Conservation (phyloP, 2,329 filamentous ascomycete species). For the Colletotrichum simmondsii region DNA sequence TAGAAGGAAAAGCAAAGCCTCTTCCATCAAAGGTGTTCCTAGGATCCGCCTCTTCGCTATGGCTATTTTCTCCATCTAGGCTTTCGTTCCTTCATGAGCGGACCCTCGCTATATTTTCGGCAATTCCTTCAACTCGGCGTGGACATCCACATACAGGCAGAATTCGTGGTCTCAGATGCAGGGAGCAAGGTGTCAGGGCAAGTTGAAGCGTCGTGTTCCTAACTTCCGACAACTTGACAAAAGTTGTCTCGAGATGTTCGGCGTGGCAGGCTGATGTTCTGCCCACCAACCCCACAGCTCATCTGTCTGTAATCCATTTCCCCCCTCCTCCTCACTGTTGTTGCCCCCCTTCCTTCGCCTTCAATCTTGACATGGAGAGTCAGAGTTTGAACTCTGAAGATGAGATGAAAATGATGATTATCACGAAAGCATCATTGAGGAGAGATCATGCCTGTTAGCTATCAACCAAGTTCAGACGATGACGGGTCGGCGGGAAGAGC, state of each 20-base stretch:
- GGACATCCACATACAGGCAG: not conserved
- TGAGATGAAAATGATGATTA: not conserved
- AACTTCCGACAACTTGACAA: not conserved
- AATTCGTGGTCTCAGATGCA: not conserved
- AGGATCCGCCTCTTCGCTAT: not conserved
- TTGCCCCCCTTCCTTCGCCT: not conserved
- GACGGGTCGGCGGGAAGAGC: not conserved
- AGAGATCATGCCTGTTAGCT: slow-evolving; percentile 2
- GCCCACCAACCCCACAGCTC: not conserved
- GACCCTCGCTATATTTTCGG: not conserved
- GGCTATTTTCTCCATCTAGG: not conserved
- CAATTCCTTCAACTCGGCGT: not conserved
- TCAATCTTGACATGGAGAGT: not conserved
- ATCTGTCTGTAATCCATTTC: not conserved
- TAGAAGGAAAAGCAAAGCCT: not conserved
- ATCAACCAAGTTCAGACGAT: not conserved
- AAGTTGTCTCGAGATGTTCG: not conserved
- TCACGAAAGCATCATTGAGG: not conserved
- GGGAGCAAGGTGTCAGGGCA: not conserved
- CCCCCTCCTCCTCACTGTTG: not conserved
- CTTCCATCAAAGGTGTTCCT: not conserved
- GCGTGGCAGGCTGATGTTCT: not conserved
- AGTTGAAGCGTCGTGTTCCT: not conserved
- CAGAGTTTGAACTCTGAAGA: not conserved
- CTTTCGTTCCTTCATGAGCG: not conserved